Evolutionary conservation across 495 filamentous ascomycete species (phyloP).

Genomic region (Mytilinidion resinicola): DNA sequence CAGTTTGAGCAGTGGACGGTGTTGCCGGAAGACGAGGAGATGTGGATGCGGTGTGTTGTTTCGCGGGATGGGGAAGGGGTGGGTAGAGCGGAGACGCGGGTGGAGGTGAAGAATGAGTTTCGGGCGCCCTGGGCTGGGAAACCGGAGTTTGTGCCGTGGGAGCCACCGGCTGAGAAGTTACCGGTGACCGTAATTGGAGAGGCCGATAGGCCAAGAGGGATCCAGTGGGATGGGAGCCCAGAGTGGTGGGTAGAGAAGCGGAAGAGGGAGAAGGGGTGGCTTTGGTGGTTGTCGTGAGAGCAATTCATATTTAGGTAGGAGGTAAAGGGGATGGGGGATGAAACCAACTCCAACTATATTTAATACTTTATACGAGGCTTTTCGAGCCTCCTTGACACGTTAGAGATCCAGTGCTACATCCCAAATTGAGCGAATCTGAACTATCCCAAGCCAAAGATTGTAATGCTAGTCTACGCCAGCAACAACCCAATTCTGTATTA

Average conservation of each 20-base stretch:
- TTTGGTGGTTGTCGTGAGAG: not conserved
- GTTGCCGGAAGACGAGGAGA: not conserved
- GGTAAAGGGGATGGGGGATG: no score
- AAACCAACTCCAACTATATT: no score
- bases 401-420: slow-evolving; percentile 11
- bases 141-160: not conserved
- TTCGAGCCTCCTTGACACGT: slow-evolving; percentile 9
- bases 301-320: no score
- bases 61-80: not conserved
- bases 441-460: slow-evolving; percentile 26
- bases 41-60: not conserved
- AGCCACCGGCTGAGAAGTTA: not conserved
- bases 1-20: not conserved
- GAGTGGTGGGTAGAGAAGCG: not conserved
- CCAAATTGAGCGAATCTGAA: slow-evolving; percentile 12
- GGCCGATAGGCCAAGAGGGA: not conserved
- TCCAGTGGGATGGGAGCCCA: not conserved
- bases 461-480: slow-evolving; percentile 20
- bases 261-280: not conserved
- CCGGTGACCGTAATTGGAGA: not conserved
- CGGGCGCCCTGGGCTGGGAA: not conserved
- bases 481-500: slow-evolving; percentile 51
- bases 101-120: not conserved
- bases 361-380: slow-evolving; percentile 6
- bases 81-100: not conserved